These are phyloP conservation scores for Aspergillus costaricaensis DNA, from an alignment of 2,329 filamentous ascomycete species.

Conservation along the genomic window DNA sequence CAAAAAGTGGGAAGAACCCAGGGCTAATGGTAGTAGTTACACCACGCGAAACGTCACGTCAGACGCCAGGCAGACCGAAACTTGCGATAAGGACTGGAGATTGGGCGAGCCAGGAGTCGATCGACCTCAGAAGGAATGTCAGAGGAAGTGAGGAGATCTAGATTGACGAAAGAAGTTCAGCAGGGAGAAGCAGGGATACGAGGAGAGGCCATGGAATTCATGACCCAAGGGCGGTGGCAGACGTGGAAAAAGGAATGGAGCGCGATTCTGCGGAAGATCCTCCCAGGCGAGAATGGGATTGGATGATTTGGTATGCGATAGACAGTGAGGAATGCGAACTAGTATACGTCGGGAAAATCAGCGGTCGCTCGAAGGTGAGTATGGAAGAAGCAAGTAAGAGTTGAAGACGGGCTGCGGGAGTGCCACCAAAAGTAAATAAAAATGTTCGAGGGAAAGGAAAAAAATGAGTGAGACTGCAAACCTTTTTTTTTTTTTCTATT, in stretches of 20 bases:
- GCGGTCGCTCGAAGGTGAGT: conserved; percentile 6
- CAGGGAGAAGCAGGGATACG: conserved; percentile 19
- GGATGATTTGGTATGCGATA: conserved; percentile 22
- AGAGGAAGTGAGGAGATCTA: not conserved
- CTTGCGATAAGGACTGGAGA: conserved; percentile 6
- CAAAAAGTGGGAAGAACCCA: conserved; percentile 1
- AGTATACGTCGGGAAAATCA: conserved; percentile 12
- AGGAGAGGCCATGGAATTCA: conserved; percentile 17
- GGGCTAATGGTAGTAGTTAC: not conserved
- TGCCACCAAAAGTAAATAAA: conserved; percentile 1
- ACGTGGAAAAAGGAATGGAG: conserved; percentile 17
- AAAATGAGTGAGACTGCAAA: not conserved
- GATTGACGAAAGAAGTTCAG: conserved; percentile 9
- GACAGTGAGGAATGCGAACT: conserved; percentile 24
- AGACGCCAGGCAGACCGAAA: conserved; percentile 6
- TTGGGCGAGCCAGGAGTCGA: conserved; percentile 1
- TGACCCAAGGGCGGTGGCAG: conserved; percentile 22
- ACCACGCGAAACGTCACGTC: conserved; percentile 5
- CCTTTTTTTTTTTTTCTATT: conserved; percentile 10
- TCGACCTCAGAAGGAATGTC: conserved; percentile 5
- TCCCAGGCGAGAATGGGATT: conserved; percentile 14
- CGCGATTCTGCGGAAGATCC: conserved; percentile 20
- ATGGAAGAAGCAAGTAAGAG: not conserved
- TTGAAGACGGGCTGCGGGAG: not conserved
- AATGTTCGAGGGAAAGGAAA: not conserved